phyloP scores from a whole-genome alignment of 352 stramenopile genomes.

The Globisporangium yorkense region DNA sequence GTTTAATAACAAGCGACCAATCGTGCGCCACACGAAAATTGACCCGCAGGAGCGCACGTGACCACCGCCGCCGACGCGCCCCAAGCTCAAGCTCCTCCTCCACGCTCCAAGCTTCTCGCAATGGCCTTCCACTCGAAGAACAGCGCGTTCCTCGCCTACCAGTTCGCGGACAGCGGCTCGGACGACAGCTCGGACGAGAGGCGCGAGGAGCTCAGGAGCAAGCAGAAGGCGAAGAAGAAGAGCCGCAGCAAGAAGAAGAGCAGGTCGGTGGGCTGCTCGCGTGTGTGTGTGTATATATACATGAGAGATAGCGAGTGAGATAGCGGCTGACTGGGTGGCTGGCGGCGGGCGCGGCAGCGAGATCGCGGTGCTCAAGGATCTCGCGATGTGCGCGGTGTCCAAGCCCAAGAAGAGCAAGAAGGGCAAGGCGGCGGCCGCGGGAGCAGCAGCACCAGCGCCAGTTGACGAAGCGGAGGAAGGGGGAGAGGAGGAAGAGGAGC shows the following conservation, averaged over 20 bases:
- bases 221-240: constrained; percentile 75
- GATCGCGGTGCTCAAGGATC: constrained; percentile 57
- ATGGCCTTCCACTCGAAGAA: constrained; percentile 26
- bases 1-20: background rate
- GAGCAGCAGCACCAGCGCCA: background rate
- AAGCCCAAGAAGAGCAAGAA: constrained; percentile 64
- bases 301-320: no score
- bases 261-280: constrained; percentile 26
- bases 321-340: background rate
- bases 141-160: constrained; percentile 67
- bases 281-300: constrained; percentile 1
- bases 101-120: background rate
- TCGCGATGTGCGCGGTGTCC: constrained; percentile 58
- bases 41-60: background rate
- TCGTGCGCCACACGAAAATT: background rate
- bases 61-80: no score
- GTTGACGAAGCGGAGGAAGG: constrained; percentile 5
- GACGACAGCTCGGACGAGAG: constrained; percentile 53
- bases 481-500: background rate
- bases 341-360: constrained; percentile 22
- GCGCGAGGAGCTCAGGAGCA: constrained; percentile 40
- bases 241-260: constrained; percentile 71
- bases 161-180: constrained; percentile 36
- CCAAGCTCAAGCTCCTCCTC: background rate
- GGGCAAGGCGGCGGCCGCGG: constrained; percentile 14